Evolutionary conservation across 2,329 filamentous ascomycete genomes (phyloP).

Genomic region (Phialocephala sp.): DNA sequence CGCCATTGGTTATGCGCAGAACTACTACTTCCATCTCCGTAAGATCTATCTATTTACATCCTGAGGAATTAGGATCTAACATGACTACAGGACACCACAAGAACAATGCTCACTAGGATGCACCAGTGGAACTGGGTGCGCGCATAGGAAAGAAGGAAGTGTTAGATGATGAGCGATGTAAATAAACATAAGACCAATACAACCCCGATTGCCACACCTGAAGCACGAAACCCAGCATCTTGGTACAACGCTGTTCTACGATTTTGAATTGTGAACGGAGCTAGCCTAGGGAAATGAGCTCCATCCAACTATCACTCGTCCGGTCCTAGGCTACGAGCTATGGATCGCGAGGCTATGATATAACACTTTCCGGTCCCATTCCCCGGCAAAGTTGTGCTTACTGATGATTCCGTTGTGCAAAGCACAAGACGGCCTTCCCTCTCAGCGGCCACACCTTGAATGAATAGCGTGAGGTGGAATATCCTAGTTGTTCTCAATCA

Average conservation of each 20-base stretch:
- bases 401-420: too few species aligned
- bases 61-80: slow-evolving; percentile 31
- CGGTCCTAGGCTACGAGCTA: not conserved
- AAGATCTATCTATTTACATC: slow-evolving; percentile 51
- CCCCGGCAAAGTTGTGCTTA: too few species aligned
- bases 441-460: too few species aligned
- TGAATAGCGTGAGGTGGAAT: too few species aligned
- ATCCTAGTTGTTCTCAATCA: too few species aligned
- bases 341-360: too few species aligned
- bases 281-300: not conserved
- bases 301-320: not conserved
- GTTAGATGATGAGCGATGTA: slow-evolving; percentile 40
- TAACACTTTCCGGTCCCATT: too few species aligned
- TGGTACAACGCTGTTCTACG: not conserved
- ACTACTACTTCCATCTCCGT: slow-evolving; percentile 99
- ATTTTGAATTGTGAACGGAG: not conserved
- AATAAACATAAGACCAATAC: slow-evolving; percentile 36
- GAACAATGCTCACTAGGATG: slow-evolving; percentile 94
- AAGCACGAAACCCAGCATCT: not conserved
- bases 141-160: slow-evolving; percentile 20
- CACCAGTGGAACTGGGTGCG: not conserved
- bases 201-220: not conserved
- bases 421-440: too few species aligned
- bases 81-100: slow-evolving; percentile 87
- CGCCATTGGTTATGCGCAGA: slow-evolving; percentile 88